Conservation (phyloP, 2,329 filamentous ascomycete genomes). For the Epichloe scottii region DNA sequence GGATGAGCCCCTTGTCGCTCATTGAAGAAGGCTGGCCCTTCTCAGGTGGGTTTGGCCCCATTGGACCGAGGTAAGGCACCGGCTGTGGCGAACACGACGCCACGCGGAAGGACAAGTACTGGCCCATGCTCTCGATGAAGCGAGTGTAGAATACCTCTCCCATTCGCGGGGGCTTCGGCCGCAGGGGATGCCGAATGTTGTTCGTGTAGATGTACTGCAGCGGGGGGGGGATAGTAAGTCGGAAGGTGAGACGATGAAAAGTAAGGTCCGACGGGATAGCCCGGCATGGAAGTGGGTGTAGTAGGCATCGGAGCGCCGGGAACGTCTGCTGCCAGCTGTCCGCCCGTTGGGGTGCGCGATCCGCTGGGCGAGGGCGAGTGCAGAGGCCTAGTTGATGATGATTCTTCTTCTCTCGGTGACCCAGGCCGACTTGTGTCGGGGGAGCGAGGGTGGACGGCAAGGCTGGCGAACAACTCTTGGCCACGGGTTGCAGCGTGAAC, state of each 20-base stretch:
- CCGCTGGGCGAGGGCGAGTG: conserved; percentile 8
- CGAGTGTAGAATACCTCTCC: conserved; percentile 86
- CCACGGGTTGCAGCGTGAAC: conserved; percentile 61
- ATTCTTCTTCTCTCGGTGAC: conserved; percentile 10
- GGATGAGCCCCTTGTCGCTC: conserved; percentile 49
- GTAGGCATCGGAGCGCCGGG: conserved; percentile 27
- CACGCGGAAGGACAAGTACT: conserved; percentile 82
- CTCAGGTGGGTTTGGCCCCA: conserved; percentile 27
- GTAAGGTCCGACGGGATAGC: conserved; percentile 53
- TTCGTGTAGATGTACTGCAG: conserved; percentile 71
- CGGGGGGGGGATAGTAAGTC: conserved; percentile 79
- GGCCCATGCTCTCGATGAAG: conserved; percentile 66
- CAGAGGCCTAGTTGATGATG: not conserved
- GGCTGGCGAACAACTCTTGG: conserved; percentile 18
- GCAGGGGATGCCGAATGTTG: conserved; percentile 69
- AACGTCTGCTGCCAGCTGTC: conserved; percentile 22
- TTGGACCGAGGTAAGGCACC: conserved; percentile 51
- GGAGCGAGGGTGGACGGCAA: conserved; percentile 38
- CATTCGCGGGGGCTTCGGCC: conserved; percentile 79
- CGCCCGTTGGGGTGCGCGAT: conserved; percentile 6
- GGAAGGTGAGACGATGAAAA: conserved; percentile 74
- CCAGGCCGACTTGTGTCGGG: conserved; percentile 17
- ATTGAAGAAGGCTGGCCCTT: conserved; percentile 29
- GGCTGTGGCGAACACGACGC: conserved; percentile 56
- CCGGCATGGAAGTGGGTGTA: conserved; percentile 19